Evolutionary conservation across 129 eudicot genomes (phyloP), one percentile per base, ranked within the genome.

Genomic region (Calendula officinalis): DNA sequence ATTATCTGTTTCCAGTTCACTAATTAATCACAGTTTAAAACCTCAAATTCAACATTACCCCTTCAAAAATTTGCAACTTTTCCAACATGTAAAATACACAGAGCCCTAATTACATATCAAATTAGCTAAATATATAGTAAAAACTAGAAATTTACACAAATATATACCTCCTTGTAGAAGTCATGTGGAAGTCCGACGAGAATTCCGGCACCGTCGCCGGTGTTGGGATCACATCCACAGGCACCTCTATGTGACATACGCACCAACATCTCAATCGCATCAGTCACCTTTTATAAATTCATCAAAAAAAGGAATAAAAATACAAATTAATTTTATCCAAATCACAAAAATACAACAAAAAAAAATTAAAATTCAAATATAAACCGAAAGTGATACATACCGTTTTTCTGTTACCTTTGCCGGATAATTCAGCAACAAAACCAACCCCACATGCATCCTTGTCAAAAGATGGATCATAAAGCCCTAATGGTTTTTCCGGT

Each of bases 191-290:
- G 90, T 42, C 82, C 99, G 41, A 94, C 99, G 35, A 94, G 99
- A 60, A 94, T 94, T 4, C 99, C 99, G 62, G 99, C 99, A 45
- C 99, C 99, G 74, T 94, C 99, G 10, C 99, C 99, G 36, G 99
- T 94, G 61, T 94, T 94, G 0, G 95, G 72, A 70, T 94, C 99
- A 41, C 99, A 94, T 9, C 99, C 99, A 74, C 99, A 94, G 1
- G 99, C 99, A 42, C 99, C 99, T 76, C 99, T 82, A 58, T 94
- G 99, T 8, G 99, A 32, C 99, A 94, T 94, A 22, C 99, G 74
- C 32, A 94, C 91, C 91, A 94, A 83, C 99, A 94, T 94, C 80
- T 94, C 99, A 48, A 94, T 68, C 27, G 95, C 95, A 84, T 94
- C 99, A 6, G 91, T 81, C 68, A 94, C 94, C 99, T 94, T 53